A percentile compares a stretch with the other conserved stretches of the same genome.
Evolutionary conservation across 306 rosid species (phyloP).

Genomic region (Vicia faba): DNA sequence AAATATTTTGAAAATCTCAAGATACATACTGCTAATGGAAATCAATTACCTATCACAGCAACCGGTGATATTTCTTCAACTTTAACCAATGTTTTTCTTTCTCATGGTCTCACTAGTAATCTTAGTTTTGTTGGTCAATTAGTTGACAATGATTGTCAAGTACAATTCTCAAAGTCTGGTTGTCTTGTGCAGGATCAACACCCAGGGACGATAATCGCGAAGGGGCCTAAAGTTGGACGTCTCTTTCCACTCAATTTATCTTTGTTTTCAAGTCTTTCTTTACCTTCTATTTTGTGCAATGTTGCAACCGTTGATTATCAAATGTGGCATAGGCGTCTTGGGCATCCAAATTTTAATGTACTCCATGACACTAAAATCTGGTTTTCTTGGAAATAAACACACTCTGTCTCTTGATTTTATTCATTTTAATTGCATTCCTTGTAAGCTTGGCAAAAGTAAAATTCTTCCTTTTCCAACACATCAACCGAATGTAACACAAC

Average conservation of each 20-base stretch:
- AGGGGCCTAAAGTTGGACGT: constrained; percentile 11
- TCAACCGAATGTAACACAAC: no score
- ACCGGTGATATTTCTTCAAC: background rate
- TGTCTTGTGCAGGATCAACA: constrained; percentile 7
- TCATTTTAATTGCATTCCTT: no score
- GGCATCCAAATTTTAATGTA: no score
- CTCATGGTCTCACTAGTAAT: no score
- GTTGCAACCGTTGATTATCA: background rate
- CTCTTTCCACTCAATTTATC: background rate
- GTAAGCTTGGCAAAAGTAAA: no score
- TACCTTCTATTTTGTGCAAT: background rate
- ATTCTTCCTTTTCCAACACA: no score
- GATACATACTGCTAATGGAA: background rate
- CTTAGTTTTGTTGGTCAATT: no score
- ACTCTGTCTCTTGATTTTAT: no score
- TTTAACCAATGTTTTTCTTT: background rate
- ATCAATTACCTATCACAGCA: background rate
- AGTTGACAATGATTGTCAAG: no score
- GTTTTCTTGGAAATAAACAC: no score
- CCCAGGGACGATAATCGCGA: background rate
- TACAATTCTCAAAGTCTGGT: background rate
- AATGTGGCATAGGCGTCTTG: no score
- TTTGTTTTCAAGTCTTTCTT: background rate
- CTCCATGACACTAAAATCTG: no score
- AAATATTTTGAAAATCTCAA: background rate